phyloP scores from a whole-genome alignment of 2,329 filamentous ascomycete species.

The Colletotrichum agaves region DNA sequence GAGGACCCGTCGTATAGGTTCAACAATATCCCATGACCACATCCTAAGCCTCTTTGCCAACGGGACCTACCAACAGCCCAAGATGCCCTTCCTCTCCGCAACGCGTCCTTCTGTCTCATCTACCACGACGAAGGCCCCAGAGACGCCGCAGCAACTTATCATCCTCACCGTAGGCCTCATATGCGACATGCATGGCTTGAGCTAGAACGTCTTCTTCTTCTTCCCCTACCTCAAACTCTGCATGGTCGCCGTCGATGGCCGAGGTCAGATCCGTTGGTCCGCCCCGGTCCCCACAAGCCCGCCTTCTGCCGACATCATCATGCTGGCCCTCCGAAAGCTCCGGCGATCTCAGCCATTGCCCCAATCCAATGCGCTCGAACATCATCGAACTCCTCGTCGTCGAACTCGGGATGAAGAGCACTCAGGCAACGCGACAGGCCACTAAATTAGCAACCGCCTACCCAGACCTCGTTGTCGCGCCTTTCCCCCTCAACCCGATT shows the following conservation, averaged over 20 bases:
- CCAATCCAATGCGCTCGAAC: conserved; percentile 28
- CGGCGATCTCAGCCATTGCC: conserved; percentile 26
- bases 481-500: conserved; percentile 15
- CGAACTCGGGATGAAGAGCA: conserved; percentile 7
- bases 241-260: conserved; percentile 23
- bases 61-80: background rate
- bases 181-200: conserved; percentile 31
- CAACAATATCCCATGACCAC: too few relatives aligned
- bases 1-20: too few relatives aligned
- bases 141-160: background rate
- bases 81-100: conserved; percentile 25
- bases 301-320: conserved; percentile 1
- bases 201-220: conserved; percentile 20
- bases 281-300: conserved; percentile 13
- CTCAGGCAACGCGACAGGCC: conserved; percentile 5
- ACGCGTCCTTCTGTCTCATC: conserved; percentile 16
- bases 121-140: conserved; percentile 23
- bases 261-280: conserved; percentile 23
- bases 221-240: conserved; percentile 17
- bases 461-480: conserved; percentile 11
- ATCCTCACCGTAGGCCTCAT: conserved; percentile 22
- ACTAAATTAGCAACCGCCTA: conserved; percentile 11
- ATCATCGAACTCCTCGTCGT: background rate
- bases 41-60: too few relatives aligned
- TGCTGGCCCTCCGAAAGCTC: conserved; percentile 22